Evolutionary conservation across 257 asterid species (phyloP).

Genomic region (Coffea eugenioides): DNA sequence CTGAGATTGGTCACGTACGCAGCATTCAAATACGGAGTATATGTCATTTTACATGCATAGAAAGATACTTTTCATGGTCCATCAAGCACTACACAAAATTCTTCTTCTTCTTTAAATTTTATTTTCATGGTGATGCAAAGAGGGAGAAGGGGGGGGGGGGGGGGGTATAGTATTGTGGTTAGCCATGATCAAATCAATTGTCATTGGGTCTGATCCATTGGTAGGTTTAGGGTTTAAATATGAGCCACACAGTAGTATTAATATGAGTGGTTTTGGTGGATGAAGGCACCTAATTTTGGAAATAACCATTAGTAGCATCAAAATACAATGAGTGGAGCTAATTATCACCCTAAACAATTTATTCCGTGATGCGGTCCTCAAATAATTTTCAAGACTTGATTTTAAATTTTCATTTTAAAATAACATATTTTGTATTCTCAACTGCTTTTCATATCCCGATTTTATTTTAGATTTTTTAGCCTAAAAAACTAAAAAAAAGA

Average conservation of each 20-base stretch:
- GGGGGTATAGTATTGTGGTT: neutral
- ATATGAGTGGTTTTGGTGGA: neutral
- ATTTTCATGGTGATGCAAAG: neutral
- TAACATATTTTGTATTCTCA: too few species aligned
- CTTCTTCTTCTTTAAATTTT: neutral
- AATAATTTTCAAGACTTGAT: too few species aligned
- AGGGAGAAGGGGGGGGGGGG: neutral
- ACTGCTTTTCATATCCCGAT: too few species aligned
- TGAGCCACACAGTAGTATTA: neutral
- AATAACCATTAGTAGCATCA: neutral
- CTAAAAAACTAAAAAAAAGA: too few species aligned
- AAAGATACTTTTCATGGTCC: neutral
- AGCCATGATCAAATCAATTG: neutral
- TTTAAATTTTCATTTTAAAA: too few species aligned
- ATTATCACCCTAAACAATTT: neutral
- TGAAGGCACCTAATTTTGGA: constrained; percentile 1
- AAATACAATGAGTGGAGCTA: neutral
- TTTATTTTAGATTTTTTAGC: too few species aligned
- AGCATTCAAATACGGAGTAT: neutral
- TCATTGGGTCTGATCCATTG: neutral
- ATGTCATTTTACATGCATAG: neutral
- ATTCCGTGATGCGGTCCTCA: too few species aligned
- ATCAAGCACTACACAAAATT: neutral
- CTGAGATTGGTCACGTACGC: neutral
- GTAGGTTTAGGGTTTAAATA: neutral